Base-by-base conservation (phyloP, 31 red algal genomes). In the Pterothamnion heteromorphum region DNA sequence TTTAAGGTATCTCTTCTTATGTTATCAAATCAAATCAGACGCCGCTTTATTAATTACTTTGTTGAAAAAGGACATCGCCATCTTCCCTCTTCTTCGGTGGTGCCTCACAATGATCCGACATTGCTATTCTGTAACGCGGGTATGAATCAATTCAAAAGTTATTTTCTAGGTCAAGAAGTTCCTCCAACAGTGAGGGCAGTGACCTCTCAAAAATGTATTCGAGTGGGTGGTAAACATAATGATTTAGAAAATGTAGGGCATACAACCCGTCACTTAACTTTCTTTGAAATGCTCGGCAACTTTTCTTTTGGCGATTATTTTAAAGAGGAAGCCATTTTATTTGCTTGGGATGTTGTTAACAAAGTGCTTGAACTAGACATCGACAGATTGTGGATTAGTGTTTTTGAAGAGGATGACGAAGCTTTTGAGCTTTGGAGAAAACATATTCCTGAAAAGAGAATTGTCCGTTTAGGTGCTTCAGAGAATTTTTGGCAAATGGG, bases 281-380 rank as follows among this genome's bases (percentile, higher is more conserved):
- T 99, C 81, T 99, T 99, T 87, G 98, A 99, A 91, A 99, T 99
- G 98, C 95, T 99, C 0, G 98, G 98, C 57, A 99, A 99, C 84
- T 99, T 97, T 78, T 95, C 94, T 0, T 99, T 99, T 80, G 98
- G 95, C 22, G 96, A 99, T 76, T 99, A 99, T 74, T 99, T 99
- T 58, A 99, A 99, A 88, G 3, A 20, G n/a, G 76, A 97, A n/a
- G 96, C 98, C 21, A 97, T 97, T 93, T 78, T 64, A 31, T 96
- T 89, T 93, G 93, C 96, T n/a, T 97, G 96, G 98, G 28, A 96
- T 57, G 81, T 99, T 0, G 88, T 99, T 3, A 97, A 93, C 18
- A 20, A 96, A 82, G 96, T 97, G n/a, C 97, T 95, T 44, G 93
- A 86, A 74, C 94, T 99, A 58, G 96, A 96, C 2, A 22, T 88